Percentiles rank a stretch among this genome's conserved stretches.
These are phyloP conservation scores for Globisporangium irregulare DNA, from an alignment of 352 stramenopile species.

Conservation along the genomic window DNA sequence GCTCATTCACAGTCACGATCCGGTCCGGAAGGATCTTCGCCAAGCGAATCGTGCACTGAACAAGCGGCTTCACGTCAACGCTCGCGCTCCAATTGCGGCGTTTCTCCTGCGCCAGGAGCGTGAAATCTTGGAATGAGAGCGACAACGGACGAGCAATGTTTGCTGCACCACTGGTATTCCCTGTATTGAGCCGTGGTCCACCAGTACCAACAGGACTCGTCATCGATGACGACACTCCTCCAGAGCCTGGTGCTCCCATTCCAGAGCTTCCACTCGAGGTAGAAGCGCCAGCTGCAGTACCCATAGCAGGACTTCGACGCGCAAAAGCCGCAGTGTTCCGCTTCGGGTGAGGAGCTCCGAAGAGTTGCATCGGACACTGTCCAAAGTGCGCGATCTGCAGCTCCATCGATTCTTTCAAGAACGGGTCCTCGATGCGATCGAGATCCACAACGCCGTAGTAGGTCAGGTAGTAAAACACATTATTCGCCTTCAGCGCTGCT, in stretches of 20 bases:
- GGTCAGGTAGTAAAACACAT: conserved; percentile 95
- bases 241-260: background rate
- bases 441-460: conserved; percentile 96
- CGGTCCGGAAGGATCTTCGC: conserved; percentile 77
- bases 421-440: conserved; percentile 94
- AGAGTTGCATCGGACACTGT: conserved; percentile 97
- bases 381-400: conserved; percentile 99
- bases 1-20: conserved; percentile 77
- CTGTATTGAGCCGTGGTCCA: background rate
- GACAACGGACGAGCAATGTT: conserved; percentile 53
- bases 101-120: conserved; percentile 48
- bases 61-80: conserved; percentile 61
- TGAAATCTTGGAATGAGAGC: conserved; percentile 61
- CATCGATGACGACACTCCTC: conserved; percentile 1
- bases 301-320: conserved; percentile 16
- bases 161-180: conserved; percentile 9
- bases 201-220: conserved; percentile 17
- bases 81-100: conserved; percentile 57
- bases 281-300: conserved; percentile 3
- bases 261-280: conserved; percentile 7
- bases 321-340: conserved; percentile 36
- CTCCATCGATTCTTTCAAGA: conserved; percentile 92
- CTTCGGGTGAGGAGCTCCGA: conserved; percentile 69
- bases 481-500: conserved; percentile 92
- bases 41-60: conserved; percentile 46